phyloP scores from a whole-genome alignment of 129 eudicot species.

The Flaveria brownii region DNA sequence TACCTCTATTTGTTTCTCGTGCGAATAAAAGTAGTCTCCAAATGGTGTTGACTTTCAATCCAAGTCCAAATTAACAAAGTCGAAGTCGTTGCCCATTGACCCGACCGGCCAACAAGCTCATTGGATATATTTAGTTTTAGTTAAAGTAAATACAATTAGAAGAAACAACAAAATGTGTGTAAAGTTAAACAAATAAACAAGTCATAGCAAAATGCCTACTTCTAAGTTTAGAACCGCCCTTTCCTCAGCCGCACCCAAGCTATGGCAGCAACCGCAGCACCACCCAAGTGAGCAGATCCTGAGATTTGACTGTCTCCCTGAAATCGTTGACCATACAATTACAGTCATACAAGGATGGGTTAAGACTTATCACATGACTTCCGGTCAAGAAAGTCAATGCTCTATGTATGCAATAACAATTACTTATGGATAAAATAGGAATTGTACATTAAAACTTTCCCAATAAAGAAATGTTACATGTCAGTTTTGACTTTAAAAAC shows the following conservation, averaged over 20 bases:
- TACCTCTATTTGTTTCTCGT: too few relatives aligned
- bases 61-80: not conserved
- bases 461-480: too few relatives aligned
- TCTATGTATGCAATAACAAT: too few relatives aligned
- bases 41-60: conserved; percentile 6
- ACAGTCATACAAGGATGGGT: conserved; percentile 3
- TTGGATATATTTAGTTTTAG: not conserved
- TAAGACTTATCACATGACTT: too few relatives aligned
- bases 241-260: conserved; percentile 57
- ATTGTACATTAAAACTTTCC: too few relatives aligned
- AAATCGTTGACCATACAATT: conserved; percentile 1
- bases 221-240: conserved; percentile 45
- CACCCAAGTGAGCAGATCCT: conserved; percentile 91
- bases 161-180: not conserved
- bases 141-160: not conserved
- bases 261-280: conserved; percentile 78
- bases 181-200: not conserved
- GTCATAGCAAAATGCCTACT: not conserved
- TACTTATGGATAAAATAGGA: too few relatives aligned
- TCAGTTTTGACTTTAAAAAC: too few relatives aligned
- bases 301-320: conserved; percentile 79
- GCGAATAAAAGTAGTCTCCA: not conserved
- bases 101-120: not conserved
- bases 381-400: too few relatives aligned
- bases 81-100: not conserved